Conservation (phyloP, 148 eudicot genomes). For the Hydrangea macrophylla region DNA sequence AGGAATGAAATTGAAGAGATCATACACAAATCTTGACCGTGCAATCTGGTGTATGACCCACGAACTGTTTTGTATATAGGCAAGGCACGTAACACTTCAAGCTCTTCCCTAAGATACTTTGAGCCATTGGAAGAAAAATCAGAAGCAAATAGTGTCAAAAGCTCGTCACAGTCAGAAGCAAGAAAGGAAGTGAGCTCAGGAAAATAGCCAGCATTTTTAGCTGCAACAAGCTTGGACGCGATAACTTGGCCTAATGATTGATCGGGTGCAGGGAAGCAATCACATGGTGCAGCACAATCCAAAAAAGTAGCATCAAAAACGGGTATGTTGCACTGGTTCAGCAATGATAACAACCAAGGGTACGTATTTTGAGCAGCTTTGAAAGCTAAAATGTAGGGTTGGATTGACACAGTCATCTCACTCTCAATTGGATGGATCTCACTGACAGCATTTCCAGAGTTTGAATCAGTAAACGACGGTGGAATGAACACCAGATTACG, state of each 20-base stretch:
- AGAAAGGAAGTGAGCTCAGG: slow-evolving; percentile 67
- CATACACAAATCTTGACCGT: slow-evolving; percentile 62
- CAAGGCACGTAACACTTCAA: slow-evolving; percentile 73
- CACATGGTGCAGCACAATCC: slow-evolving; percentile 70
- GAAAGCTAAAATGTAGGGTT: slow-evolving; percentile 52
- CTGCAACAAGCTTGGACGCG: slow-evolving; percentile 79
- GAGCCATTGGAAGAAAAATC: slow-evolving; percentile 67
- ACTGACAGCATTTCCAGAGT: slow-evolving; percentile 22
- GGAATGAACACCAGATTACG: slow-evolving; percentile 82
- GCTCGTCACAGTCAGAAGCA: slow-evolving; percentile 69
- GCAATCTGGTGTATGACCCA: slow-evolving; percentile 66
- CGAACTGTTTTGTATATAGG: slow-evolving; percentile 82
- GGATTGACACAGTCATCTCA: slow-evolving; percentile 38
- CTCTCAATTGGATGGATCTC: slow-evolving; percentile 29
- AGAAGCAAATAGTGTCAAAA: slow-evolving; percentile 66
- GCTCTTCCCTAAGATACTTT: slow-evolving; percentile 61
- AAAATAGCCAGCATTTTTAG: slow-evolving; percentile 81
- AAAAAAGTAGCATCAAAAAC: slow-evolving; percentile 70
- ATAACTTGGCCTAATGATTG: slow-evolving; percentile 76
- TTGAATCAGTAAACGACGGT: slow-evolving; percentile 36
- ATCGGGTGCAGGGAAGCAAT: slow-evolving; percentile 60
- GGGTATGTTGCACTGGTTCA: slow-evolving; percentile 94
- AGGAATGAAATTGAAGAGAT: slow-evolving; percentile 77
- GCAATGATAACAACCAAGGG: slow-evolving; percentile 83
- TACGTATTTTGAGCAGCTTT: slow-evolving; percentile 42